A percentile compares a stretch with the other conserved stretches of the same genome.
Conservation (phyloP, 2,329 filamentous ascomycete species). For the Ramichloridium luteum region DNA sequence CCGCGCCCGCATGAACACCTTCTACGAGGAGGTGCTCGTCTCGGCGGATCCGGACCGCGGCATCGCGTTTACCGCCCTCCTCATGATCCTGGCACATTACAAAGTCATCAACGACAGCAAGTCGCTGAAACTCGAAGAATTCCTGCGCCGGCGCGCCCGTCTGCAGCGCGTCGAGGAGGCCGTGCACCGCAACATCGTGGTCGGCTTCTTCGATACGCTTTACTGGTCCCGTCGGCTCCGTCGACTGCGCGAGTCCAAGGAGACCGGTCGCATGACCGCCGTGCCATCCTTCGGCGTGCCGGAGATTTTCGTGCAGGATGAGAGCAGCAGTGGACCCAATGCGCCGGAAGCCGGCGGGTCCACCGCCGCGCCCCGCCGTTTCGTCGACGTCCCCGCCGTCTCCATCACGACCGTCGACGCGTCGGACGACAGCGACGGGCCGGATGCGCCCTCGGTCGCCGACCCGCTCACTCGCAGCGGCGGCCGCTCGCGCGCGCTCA, state of each 20-base stretch:
- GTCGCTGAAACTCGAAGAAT: constrained; percentile 88
- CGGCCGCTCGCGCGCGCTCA: not conserved
- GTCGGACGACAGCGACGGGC: constrained; percentile 2
- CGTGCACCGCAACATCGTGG: constrained; percentile 75
- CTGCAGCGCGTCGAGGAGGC: constrained; percentile 92
- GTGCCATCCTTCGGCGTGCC: constrained; percentile 74
- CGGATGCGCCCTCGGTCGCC: constrained; percentile 7
- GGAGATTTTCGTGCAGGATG: constrained; percentile 80
- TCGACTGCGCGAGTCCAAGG: constrained; percentile 58
- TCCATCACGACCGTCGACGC: constrained; percentile 21
- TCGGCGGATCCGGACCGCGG: constrained; percentile 81
- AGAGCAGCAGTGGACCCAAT: constrained; percentile 28
- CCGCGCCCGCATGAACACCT: constrained; percentile 74
- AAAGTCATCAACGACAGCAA: constrained; percentile 98
- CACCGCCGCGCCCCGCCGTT: not conserved
- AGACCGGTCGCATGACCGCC: constrained; percentile 60
- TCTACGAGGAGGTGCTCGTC: constrained; percentile 92
- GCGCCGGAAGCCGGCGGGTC: constrained; percentile 11
- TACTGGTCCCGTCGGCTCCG: constrained; percentile 80
- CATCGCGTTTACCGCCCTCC: constrained; percentile 79
- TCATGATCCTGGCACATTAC: constrained; percentile 96
- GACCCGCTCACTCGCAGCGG: not conserved
- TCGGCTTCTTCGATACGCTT: constrained; percentile 90
- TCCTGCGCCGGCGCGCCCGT: constrained; percentile 75
- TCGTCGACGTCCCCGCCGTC: constrained; percentile 19